Conservation (phyloP, 2,329 filamentous ascomycete species). For the Cryphonectria nitschkei region DNA sequence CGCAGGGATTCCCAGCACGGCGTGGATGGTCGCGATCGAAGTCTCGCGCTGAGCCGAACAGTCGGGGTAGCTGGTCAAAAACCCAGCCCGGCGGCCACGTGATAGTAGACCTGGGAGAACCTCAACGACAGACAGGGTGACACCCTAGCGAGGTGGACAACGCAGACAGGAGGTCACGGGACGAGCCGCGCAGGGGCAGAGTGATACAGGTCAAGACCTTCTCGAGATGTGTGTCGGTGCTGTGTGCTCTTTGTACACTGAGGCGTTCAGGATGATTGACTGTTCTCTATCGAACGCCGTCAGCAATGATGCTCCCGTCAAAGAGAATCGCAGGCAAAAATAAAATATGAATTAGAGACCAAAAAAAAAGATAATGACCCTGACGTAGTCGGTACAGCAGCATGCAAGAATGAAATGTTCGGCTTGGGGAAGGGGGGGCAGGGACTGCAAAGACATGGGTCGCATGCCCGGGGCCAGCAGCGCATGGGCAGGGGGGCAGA, state of each 20-base stretch:
- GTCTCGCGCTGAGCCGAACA: constrained; percentile 23
- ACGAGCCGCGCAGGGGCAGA: constrained; percentile 13
- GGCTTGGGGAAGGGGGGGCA: neutral
- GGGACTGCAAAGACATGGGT: constrained; percentile 16
- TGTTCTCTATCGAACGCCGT: neutral
- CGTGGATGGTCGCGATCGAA: constrained; percentile 18
- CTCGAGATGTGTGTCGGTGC: neutral
- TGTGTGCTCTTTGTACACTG: neutral
- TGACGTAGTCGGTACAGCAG: neutral
- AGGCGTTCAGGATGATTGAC: neutral
- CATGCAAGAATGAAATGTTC: neutral
- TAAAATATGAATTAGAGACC: neutral
- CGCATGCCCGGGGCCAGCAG: constrained; percentile 11
- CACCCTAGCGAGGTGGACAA: constrained; percentile 22
- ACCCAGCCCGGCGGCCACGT: constrained; percentile 28
- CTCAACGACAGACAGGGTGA: constrained; percentile 27
- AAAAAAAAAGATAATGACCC: neutral
- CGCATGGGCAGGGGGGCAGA: constrained; percentile 9
- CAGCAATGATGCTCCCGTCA: neutral
- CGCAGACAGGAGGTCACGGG: constrained; percentile 10
- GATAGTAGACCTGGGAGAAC: constrained; percentile 25
- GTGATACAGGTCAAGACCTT: neutral
- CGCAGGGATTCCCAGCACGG: constrained; percentile 29
- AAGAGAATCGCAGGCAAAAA: neutral
- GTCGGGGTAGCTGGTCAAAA: constrained; percentile 22